Percentiles rank a stretch among this genome's conserved stretches.
Evolutionary conservation across 495 filamentous ascomycete genomes (phyloP).

Genomic region (Aspergillus hancockii): DNA sequence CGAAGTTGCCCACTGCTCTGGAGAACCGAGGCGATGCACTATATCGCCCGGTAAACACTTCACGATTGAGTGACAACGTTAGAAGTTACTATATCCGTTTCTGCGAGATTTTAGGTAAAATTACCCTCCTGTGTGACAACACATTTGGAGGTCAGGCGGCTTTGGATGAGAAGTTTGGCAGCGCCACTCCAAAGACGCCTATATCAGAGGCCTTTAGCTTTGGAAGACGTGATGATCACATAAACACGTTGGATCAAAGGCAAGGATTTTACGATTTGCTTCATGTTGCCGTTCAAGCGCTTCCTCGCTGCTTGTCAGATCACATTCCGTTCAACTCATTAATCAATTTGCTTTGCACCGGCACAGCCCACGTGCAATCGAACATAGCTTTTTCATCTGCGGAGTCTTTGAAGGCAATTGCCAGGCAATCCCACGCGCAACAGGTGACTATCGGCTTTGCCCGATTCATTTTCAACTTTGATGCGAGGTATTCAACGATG

Average conservation of each 20-base stretch:
- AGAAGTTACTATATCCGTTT: conserved; percentile 85
- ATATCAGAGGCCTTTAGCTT: conserved; percentile 95
- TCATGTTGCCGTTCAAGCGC: conserved; percentile 91
- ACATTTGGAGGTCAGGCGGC: conserved; percentile 95
- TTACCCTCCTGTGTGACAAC: conserved; percentile 93
- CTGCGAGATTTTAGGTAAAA: conserved; percentile 92
- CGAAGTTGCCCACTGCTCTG: conserved; percentile 31
- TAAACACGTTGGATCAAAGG: conserved; percentile 73
- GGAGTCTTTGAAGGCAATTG: conserved; percentile 92
- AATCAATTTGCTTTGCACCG: conserved; percentile 93
- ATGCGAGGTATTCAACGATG: conserved; percentile 95
- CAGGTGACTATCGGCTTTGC: conserved; percentile 97
- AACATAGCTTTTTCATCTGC: conserved; percentile 92
- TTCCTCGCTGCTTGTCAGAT: conserved; percentile 87
- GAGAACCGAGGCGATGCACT: conserved; percentile 31
- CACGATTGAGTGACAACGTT: conserved; percentile 70
- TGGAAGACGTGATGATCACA: conserved; percentile 74
- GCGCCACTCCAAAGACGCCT: conserved; percentile 85
- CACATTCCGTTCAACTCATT: conserved; percentile 92
- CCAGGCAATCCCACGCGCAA: conserved; percentile 88
- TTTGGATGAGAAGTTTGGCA: conserved; percentile 90
- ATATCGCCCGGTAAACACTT: conserved; percentile 73
- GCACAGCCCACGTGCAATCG: conserved; percentile 90
- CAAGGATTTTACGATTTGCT: conserved; percentile 95
- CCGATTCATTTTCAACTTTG: conserved; percentile 96